phyloP scores from a whole-genome alignment of 305 asterid species.

The Ruellia speciosa region DNA sequence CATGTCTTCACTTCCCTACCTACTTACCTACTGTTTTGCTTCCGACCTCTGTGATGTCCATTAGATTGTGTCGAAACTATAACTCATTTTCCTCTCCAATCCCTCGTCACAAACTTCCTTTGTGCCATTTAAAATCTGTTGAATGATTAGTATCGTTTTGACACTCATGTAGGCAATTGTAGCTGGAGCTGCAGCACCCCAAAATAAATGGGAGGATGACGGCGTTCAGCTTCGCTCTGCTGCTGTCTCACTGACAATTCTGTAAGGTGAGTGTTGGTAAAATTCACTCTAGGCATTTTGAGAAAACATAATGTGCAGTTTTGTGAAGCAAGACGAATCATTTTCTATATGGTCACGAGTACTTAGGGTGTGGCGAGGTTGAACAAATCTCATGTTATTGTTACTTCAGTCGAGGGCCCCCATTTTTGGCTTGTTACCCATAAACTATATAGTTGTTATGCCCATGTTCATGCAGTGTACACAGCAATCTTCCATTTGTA shows the following conservation, averaged over 20 bases:
- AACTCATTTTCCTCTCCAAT: too few species aligned
- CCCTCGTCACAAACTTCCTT: too few species aligned
- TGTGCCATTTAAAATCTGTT: not conserved
- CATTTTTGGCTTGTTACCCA: not conserved
- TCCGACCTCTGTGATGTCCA: too few species aligned
- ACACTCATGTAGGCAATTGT: constrained; percentile 40
- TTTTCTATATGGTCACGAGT: too few species aligned
- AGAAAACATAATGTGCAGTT: too few species aligned
- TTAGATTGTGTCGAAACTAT: too few species aligned
- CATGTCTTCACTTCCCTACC: too few species aligned
- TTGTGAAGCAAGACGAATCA: too few species aligned
- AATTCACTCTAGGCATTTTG: not conserved
- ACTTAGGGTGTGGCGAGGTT: too few species aligned
- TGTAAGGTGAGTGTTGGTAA: constrained; percentile 21
- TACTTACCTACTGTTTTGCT: too few species aligned
- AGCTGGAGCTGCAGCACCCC: constrained; percentile 87
- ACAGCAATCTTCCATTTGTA: not conserved
- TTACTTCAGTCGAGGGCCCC: not conserved
- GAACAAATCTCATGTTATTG: not conserved
- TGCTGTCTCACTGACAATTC: constrained; percentile 68
- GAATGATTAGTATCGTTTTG: not conserved
- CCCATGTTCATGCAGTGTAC: not conserved
- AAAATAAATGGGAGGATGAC: constrained; percentile 58
- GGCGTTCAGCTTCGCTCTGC: constrained; percentile 89
- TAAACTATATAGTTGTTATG: not conserved